These are phyloP conservation scores for Tolypocladium tropicale DNA, from an alignment of 2,329 filamentous ascomycete species.

Conservation along the genomic window DNA sequence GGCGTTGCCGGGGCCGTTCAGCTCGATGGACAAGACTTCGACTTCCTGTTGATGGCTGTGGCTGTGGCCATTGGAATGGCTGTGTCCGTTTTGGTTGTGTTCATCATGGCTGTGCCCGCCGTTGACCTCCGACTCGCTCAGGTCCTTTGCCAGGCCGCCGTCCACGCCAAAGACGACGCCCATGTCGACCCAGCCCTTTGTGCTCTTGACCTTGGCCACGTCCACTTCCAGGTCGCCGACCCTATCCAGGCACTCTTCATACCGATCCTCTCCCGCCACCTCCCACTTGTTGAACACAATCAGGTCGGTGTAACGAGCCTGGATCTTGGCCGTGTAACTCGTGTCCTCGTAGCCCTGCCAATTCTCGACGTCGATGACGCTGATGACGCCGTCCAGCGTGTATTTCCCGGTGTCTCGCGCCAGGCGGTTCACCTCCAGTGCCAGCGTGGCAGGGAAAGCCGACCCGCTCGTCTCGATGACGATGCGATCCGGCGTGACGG, in stretches of 20 bases:
- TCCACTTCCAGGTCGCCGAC: constrained; percentile 75
- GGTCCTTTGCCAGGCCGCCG: constrained; percentile 56
- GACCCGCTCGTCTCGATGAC: constrained; percentile 88
- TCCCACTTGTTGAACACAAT: constrained; percentile 96
- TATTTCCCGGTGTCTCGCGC: constrained; percentile 59
- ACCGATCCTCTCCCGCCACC: constrained; percentile 56
- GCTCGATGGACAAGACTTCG: constrained; percentile 76
- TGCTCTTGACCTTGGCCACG: constrained; percentile 74
- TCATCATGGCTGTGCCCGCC: constrained; percentile 19
- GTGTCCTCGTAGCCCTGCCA: constrained; percentile 91
- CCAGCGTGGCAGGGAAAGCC: constrained; percentile 79
- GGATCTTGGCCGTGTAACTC: constrained; percentile 76
- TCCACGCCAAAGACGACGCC: constrained; percentile 83
- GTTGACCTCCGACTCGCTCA: constrained; percentile 30
- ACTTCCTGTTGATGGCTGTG: constrained; percentile 73
- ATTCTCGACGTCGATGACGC: constrained; percentile 89
- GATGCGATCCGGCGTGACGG: constrained; percentile 63
- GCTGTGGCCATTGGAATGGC: constrained; percentile 23
- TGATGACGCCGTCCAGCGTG: constrained; percentile 76
- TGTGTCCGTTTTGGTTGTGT: constrained; percentile 19
- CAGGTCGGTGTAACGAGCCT: constrained; percentile 82
- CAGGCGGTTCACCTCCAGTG: constrained; percentile 80
- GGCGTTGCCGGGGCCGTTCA: constrained; percentile 34
- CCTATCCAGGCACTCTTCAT: constrained; percentile 69
- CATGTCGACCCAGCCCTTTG: constrained; percentile 66